Conservation (phyloP, 495 filamentous ascomycete genomes). For the Hyaloscypha hepaticicola region DNA sequence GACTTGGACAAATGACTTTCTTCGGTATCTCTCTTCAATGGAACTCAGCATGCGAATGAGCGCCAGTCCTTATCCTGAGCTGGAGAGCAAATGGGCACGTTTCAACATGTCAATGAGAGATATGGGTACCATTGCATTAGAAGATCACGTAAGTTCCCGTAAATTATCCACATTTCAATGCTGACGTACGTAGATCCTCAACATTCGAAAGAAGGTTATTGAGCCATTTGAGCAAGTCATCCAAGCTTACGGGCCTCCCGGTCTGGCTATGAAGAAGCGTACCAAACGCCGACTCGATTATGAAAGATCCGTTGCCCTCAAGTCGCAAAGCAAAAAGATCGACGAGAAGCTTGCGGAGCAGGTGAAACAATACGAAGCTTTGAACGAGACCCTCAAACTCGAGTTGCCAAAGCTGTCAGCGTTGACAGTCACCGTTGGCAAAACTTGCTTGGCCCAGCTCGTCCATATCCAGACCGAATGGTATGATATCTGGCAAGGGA, state of each 20-base stretch:
- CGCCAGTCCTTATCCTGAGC: constrained; percentile 66
- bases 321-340: constrained; percentile 73
- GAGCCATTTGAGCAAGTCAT: constrained; percentile 83
- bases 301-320: constrained; percentile 60
- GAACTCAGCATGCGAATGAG: constrained; percentile 60
- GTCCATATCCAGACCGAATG: constrained; percentile 78
- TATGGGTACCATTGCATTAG: constrained; percentile 70
- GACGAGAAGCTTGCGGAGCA: constrained; percentile 81
- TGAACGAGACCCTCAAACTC: constrained; percentile 90
- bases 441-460: constrained; percentile 76
- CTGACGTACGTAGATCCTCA: constrained; percentile 54
- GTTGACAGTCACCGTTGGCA: constrained; percentile 74
- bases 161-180: constrained; percentile 13
- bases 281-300: constrained; percentile 88
- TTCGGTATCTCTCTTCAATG: constrained; percentile 66
- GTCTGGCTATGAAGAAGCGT: constrained; percentile 85
- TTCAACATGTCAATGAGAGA: constrained; percentile 81
- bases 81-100: constrained; percentile 88
- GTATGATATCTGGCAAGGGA: constrained; percentile 76
- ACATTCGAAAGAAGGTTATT: constrained; percentile 78
- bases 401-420: constrained; percentile 85
- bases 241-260: constrained; percentile 75
- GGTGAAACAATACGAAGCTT: constrained; percentile 79
- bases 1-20: constrained; percentile 68
- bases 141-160: constrained; percentile 72